phyloP scores from a whole-genome alignment of 1,284 basidiomycete genomes.

The Athelia sp. region DNA sequence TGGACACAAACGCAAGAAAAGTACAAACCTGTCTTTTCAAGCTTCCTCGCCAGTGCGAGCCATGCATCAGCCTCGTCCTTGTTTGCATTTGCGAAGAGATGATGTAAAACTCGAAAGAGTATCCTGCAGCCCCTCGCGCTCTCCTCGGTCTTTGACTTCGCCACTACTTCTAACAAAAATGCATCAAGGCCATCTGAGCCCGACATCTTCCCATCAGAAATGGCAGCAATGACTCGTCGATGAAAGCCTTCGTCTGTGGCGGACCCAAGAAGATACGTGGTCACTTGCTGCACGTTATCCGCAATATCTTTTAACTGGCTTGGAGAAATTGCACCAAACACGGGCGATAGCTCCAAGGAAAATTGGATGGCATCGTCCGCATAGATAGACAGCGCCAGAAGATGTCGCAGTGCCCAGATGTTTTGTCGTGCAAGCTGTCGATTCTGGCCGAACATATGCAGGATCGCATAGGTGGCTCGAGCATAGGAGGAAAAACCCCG shows the following conservation, averaged over 20 bases:
- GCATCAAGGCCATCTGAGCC: conserved; percentile 23
- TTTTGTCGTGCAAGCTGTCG: conserved; percentile 56
- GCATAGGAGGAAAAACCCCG: conserved; percentile 60
- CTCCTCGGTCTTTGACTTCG: conserved; percentile 35
- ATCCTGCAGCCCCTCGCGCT: conserved; percentile 51
- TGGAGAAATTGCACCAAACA: conserved; percentile 40
- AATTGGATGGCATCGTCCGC: conserved; percentile 52
- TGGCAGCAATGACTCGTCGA: conserved; percentile 30
- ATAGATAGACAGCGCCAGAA: conserved; percentile 54
- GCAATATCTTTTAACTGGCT: conserved; percentile 38
- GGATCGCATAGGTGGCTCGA: conserved; percentile 55
- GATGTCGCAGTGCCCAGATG: conserved; percentile 60
- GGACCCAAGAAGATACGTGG: conserved; percentile 64
- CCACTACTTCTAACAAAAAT: conserved; percentile 40
- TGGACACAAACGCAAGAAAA: neutral
- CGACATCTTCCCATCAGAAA: conserved; percentile 20
- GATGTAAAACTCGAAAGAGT: conserved; percentile 54
- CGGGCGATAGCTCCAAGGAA: conserved; percentile 39
- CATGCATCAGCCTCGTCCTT: conserved; percentile 71
- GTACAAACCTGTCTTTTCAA: conserved; percentile 59
- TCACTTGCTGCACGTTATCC: conserved; percentile 51
- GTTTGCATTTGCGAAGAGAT: conserved; percentile 56
- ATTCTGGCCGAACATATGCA: conserved; percentile 58
- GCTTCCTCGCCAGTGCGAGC: conserved; percentile 60
- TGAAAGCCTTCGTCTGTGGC: conserved; percentile 50